Evolutionary conservation across 116 monocot genomes (phyloP).

Genomic region (Iris pallida): DNA sequence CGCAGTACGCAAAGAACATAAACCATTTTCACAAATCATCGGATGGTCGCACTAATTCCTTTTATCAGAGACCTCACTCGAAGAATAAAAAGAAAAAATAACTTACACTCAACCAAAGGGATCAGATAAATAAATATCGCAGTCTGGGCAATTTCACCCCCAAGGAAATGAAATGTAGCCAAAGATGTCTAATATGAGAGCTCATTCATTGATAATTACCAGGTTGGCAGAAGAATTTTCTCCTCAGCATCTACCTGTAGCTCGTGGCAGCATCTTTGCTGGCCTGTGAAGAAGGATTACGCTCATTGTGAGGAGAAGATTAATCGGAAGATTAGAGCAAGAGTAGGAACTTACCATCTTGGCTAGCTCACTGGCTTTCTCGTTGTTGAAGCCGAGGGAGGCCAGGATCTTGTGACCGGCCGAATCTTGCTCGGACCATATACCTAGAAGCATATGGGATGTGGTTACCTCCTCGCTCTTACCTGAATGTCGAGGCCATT

Average conservation of each 20-base stretch:
- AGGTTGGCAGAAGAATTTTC: background rate
- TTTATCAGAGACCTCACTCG: no score
- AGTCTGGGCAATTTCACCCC: no score
- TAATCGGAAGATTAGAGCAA: background rate
- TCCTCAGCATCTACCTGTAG: slow-evolving; percentile 14
- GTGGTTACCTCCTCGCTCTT: slow-evolving; percentile 76
- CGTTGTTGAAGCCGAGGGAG: slow-evolving; percentile 74
- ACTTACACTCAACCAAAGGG: no score
- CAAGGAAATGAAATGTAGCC: no score
- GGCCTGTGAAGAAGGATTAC: slow-evolving; percentile 18
- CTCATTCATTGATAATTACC: no score
- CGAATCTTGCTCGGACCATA: slow-evolving; percentile 91
- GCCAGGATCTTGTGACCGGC: slow-evolving; percentile 83
- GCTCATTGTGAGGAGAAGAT: background rate
- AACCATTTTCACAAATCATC: no score
- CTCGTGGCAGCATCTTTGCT: slow-evolving; percentile 23
- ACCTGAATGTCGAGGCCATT: slow-evolving; percentile 32
- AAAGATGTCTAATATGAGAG: no score
- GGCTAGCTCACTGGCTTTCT: slow-evolving; percentile 62
- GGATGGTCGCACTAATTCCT: no score
- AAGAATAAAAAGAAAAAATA: no score
- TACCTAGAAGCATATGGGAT: slow-evolving; percentile 75
- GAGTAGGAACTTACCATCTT: slow-evolving; percentile 49
- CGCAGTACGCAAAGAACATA: no score
- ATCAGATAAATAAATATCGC: no score